Percentiles rank a stretch among this genome's conserved stretches.
phyloP scores from a whole-genome alignment of 1,284 basidiomycete genomes.

The Pascua sp. region DNA sequence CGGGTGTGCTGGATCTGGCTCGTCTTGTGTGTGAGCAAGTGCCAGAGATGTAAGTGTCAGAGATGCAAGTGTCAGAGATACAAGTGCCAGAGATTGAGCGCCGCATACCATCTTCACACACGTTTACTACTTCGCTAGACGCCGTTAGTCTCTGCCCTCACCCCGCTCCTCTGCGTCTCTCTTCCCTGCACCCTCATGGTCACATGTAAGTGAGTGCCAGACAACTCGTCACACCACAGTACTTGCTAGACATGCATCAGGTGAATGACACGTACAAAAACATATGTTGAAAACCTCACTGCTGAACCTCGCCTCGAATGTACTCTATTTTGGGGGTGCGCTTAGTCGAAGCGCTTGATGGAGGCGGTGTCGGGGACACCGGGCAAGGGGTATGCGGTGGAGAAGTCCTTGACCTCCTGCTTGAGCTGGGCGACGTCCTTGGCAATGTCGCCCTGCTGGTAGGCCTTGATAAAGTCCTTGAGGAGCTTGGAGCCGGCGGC shows the following conservation, averaged over 20 bases:
- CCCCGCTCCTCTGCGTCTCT: too few relatives aligned
- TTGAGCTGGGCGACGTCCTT: conserved; percentile 47
- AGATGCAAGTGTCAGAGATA: too few relatives aligned
- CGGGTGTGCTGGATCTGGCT: too few relatives aligned
- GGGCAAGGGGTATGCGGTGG: conserved; percentile 84
- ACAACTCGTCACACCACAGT: background rate
- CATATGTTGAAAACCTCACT: conserved; percentile 11
- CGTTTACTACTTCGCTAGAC: too few relatives aligned
- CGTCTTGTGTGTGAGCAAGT: too few relatives aligned
- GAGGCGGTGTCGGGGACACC: conserved; percentile 66
- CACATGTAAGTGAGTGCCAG: background rate
- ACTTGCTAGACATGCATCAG: conserved; percentile 15
- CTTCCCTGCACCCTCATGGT: too few relatives aligned
- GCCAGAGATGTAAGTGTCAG: too few relatives aligned
- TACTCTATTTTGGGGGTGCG: background rate
- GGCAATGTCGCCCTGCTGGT: conserved; percentile 69
- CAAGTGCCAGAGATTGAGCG: too few relatives aligned
- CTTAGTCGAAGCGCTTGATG: conserved; percentile 22
- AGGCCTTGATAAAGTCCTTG: conserved; percentile 90
- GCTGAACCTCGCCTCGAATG: background rate
- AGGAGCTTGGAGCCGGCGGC: conserved; percentile 92
- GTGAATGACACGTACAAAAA: conserved; percentile 23
- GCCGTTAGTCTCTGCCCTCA: too few relatives aligned
- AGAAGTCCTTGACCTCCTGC: conserved; percentile 55
- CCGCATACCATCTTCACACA: too few relatives aligned